phyloP scores from a whole-genome alignment of 129 eudicot species.

The Sambucus nigra region DNA sequence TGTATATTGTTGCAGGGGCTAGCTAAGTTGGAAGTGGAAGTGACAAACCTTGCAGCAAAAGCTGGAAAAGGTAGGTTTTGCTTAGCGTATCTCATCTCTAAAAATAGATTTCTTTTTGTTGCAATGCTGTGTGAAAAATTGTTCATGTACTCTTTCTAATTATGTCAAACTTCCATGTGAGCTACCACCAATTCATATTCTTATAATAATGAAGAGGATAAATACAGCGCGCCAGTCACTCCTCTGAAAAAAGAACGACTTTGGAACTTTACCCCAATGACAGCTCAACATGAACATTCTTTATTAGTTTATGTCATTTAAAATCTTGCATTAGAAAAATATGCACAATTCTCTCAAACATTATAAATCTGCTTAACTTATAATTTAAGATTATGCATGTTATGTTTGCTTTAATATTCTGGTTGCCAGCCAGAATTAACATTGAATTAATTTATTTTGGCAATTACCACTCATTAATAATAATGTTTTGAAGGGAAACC shows the following conservation, averaged over 20 bases:
- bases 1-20: conserved; percentile 42
- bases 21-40: conserved; percentile 93
- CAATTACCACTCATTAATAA: neutral
- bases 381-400: neutral
- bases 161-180: neutral
- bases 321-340: too few species aligned
- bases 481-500: neutral
- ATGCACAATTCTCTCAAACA: too few species aligned
- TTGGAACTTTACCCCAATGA: neutral
- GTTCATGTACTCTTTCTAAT: neutral
- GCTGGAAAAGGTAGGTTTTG: conserved; percentile 86
- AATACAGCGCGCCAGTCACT: neutral
- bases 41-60: conserved; percentile 95
- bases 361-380: too few species aligned
- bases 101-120: neutral
- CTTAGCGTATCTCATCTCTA: conserved; percentile 7
- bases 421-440: neutral
- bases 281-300: too few species aligned
- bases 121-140: too few species aligned
- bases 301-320: too few species aligned
- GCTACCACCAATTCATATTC: neutral
- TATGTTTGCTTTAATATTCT: neutral
- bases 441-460: too few species aligned
- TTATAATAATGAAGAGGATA: neutral
- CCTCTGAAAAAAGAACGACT: neutral